These are phyloP conservation scores for Penicillium nucicola DNA, from an alignment of 495 filamentous ascomycete genomes.

Conservation along the genomic window DNA sequence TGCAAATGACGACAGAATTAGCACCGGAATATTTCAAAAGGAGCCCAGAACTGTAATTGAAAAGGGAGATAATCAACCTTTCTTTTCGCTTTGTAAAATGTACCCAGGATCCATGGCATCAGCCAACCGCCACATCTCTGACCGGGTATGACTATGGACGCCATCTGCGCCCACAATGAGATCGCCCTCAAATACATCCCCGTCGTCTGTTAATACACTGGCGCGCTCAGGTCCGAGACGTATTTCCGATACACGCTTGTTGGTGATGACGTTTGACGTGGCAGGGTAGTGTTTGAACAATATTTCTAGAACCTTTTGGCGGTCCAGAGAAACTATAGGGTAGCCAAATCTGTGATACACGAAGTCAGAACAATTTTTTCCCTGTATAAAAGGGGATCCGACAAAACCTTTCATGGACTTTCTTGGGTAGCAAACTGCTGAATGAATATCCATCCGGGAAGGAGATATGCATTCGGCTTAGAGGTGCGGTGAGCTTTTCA, in stretches of 20 bases:
- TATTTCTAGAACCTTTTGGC: slow-evolving; percentile 23
- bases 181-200: slow-evolving; percentile 17
- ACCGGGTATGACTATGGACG: slow-evolving; percentile 2
- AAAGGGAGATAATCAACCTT: not conserved
- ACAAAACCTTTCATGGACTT: not conserved
- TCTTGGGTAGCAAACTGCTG: not conserved
- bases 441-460: not conserved
- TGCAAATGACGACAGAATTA: not conserved
- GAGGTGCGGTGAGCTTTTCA: slow-evolving; percentile 1
- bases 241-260: slow-evolving; percentile 15
- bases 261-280: slow-evolving; percentile 6
- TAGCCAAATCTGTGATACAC: slow-evolving; percentile 24
- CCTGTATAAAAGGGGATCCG: too few species aligned
- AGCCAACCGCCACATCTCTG: slow-evolving; percentile 3
- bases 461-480: slow-evolving; percentile 8
- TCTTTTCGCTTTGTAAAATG: not conserved
- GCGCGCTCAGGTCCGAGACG: not conserved
- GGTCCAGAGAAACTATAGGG: slow-evolving; percentile 24
- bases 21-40: too few species aligned
- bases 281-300: slow-evolving; percentile 10
- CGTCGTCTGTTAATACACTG: slow-evolving; percentile 16
- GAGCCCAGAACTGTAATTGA: too few species aligned
- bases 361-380: not conserved
- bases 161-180: slow-evolving; percentile 12
- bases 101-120: not conserved